Base-by-base conservation (phyloP, 495 filamentous ascomycete genomes). In the Aspergillus mulundensis region DNA sequence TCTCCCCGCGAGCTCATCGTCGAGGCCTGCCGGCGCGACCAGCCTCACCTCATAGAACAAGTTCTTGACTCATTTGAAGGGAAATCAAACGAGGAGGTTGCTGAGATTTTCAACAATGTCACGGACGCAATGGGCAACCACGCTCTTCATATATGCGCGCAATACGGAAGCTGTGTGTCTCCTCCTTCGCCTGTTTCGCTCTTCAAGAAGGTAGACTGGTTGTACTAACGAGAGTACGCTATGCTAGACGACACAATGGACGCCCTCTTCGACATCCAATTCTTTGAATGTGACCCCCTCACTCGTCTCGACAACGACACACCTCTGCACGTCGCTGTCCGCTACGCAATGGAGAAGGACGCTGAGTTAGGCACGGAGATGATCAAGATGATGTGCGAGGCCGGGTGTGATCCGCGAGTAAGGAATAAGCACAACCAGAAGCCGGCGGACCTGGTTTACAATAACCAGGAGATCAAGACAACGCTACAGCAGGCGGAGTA, bases 11-110 rank as follows among this genome's bases (percentile, higher is more conserved):
- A 99, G 71, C 83, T 87, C 61, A 82, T 97, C 54, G 84, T 99
- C 70, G 94, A 96, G 77, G 88, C 95, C 63, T 91, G 87, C 73
- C 90, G 94, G 32, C 85, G 94, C 55, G 89, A 97, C 77, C 96
- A 97, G 71, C 83, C 84, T 59, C 84, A 89, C 40, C 84, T 99
- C 42, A 84, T 99, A 53, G 66, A 79, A 59, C 79, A 84, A 57
- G 77, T 86, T 20, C 63, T 87, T 14, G 56, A 66, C 16, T 53
- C 56, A 44, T 69, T 77, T 61, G 58, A 69, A 24, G 68, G 65
- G 23, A 75, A 68, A 49, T 66, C 71, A 19, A 81, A 88, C 53
- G 69, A 81, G 20, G 69, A 79, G 44, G 79, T 87, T 30, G 85
- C 91, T 8, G 61, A 79, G 43, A 82, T 95, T 40, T 82, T 98